Evolutionary conservation across 768 basidiomycete species (phyloP).

Genomic region (Suillus ampliporus): DNA sequence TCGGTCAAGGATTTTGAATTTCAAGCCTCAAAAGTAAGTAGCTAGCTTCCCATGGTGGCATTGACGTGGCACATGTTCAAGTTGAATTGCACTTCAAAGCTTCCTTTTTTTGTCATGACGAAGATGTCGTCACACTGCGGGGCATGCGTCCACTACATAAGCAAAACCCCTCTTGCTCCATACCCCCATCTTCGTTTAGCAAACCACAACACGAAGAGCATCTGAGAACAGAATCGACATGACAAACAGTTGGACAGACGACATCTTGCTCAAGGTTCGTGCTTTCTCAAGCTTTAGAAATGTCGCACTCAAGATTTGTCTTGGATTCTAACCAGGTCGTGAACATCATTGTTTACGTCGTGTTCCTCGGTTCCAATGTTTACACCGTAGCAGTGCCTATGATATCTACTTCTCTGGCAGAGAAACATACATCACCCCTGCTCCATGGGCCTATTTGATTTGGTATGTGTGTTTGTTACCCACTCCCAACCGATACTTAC

Average conservation of each 20-base stretch:
- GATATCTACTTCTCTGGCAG: constrained; percentile 76
- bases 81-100: background rate
- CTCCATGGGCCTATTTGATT: constrained; percentile 89
- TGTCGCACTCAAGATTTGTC: background rate
- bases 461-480: constrained; percentile 57
- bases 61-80: background rate
- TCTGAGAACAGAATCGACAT: constrained; percentile 40
- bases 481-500: background rate
- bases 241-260: constrained; percentile 77
- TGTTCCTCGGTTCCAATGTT: constrained; percentile 90
- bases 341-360: constrained; percentile 83
- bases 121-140: constrained; percentile 28
- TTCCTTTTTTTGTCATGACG: constrained; percentile 17
- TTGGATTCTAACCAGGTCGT: constrained; percentile 50
- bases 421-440: constrained; percentile 94
- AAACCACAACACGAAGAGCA: constrained; percentile 5
- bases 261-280: constrained; percentile 77
- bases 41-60: background rate
- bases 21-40: too few relatives aligned
- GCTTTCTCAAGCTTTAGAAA: background rate
- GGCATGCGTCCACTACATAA: constrained; percentile 30
- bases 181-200: constrained; percentile 15
- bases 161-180: constrained; percentile 29
- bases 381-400: constrained; percentile 81
- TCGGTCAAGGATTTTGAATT: background rate